Percentiles rank a stretch among this genome's conserved stretches.
Evolutionary conservation across 371 early-diverging fungal genomes (phyloP).

Genomic region (Thermomucor indicae-seudaticae): DNA sequence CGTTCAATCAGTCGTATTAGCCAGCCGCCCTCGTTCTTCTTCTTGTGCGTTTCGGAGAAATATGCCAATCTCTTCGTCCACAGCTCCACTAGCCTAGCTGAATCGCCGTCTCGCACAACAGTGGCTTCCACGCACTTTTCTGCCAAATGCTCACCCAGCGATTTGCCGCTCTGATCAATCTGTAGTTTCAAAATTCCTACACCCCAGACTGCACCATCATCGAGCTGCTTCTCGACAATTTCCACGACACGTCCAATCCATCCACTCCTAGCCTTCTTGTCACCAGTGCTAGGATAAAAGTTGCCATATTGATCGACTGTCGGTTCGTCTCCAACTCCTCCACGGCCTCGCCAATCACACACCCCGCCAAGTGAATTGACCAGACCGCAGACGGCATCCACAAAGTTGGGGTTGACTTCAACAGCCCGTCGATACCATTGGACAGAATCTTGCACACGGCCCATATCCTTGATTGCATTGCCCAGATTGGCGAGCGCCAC

Average conservation of each 20-base stretch:
- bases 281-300: slow-evolving; percentile 17
- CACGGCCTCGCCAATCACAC: slow-evolving; percentile 88
- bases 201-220: slow-evolving; percentile 61
- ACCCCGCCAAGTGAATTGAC: slow-evolving; percentile 85
- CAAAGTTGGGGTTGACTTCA: slow-evolving; percentile 84
- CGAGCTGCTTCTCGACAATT: slow-evolving; percentile 77
- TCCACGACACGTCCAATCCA: slow-evolving; percentile 78
- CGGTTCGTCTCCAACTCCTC: slow-evolving; percentile 45
- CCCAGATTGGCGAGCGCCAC: slow-evolving; percentile 91
- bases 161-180: slow-evolving; percentile 5
- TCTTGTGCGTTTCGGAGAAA: slow-evolving; percentile 16
- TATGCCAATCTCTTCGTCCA: slow-evolving; percentile 30
- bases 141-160: slow-evolving; percentile 26
- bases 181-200: slow-evolving; percentile 33
- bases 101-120: background rate
- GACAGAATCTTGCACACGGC: slow-evolving; percentile 85
- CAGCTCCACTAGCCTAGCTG: slow-evolving; percentile 5
- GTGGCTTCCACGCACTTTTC: slow-evolving; percentile 21
- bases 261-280: slow-evolving; percentile 42
- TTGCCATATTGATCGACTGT: slow-evolving; percentile 36
- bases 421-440: slow-evolving; percentile 84
- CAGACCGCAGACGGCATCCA: slow-evolving; percentile 88
- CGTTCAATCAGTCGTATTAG: slow-evolving; percentile 65
- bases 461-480: slow-evolving; percentile 87
- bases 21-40: slow-evolving; percentile 77